Conservation (phyloP, 768 basidiomycete genomes). For the Naganishia vaughanmartiniae region DNA sequence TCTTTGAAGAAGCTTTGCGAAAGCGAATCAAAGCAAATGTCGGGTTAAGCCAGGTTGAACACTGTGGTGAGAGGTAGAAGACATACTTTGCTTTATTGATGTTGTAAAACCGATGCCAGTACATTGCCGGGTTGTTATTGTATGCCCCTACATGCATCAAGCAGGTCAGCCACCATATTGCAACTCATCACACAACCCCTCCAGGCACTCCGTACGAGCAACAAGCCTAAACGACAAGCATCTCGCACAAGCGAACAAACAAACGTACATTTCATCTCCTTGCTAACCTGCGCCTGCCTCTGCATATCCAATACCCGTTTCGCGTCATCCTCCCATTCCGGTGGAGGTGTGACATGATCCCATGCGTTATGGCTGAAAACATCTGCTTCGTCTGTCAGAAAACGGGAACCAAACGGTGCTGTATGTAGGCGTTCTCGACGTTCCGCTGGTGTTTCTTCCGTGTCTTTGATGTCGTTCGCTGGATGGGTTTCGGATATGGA, state of each 20-base stretch:
- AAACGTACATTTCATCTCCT: constrained; percentile 30
- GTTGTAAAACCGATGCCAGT: constrained; percentile 92
- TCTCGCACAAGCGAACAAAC: too few relatives aligned
- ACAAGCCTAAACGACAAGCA: too few relatives aligned
- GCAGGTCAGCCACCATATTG: background rate
- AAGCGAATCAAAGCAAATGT: background rate
- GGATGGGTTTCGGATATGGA: too few relatives aligned
- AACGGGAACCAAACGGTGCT: constrained; percentile 45
- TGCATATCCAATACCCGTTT: constrained; percentile 27
- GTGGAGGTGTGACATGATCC: constrained; percentile 82
- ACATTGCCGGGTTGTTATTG: constrained; percentile 45
- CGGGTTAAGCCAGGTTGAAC: too few relatives aligned
- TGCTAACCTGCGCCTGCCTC: constrained; percentile 23
- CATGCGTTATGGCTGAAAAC: constrained; percentile 50
- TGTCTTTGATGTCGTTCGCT: background rate
- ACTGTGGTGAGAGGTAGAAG: background rate
- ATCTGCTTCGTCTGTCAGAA: constrained; percentile 43
- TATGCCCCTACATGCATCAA: constrained; percentile 40
- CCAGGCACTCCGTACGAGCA: too few relatives aligned
- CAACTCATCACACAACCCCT: background rate
- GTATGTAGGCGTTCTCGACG: constrained; percentile 19
- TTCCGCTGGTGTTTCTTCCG: constrained; percentile 1
- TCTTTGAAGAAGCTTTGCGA: constrained; percentile 84
- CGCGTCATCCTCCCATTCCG: constrained; percentile 26
- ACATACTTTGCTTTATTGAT: constrained; percentile 58